Evolutionary conservation across 2,329 filamentous ascomycete species (phyloP).

Genomic region (Cladobotryum protrusum): DNA sequence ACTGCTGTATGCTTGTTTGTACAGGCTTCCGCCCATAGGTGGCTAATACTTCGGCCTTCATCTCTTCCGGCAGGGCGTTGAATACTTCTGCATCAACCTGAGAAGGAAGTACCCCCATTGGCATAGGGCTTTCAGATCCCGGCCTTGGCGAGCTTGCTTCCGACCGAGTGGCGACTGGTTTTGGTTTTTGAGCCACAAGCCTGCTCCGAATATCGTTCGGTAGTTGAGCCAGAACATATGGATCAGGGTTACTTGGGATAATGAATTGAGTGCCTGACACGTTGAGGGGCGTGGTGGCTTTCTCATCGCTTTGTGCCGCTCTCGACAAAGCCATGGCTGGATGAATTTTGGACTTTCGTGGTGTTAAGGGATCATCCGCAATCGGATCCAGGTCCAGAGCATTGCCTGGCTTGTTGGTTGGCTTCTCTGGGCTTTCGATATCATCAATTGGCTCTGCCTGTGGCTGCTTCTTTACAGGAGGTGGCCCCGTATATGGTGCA

Average conservation of each 20-base stretch:
- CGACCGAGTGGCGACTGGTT: conserved; percentile 14
- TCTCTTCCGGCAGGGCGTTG: conserved; percentile 73
- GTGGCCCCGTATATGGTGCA: conserved; percentile 42
- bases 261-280: conserved; percentile 86
- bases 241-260: conserved; percentile 76
- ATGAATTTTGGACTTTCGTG: conserved; percentile 46
- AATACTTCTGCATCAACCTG: conserved; percentile 84
- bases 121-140: conserved; percentile 36
- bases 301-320: conserved; percentile 42
- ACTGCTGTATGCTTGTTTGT: conserved; percentile 38
- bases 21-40: conserved; percentile 50
- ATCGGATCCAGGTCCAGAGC: conserved; percentile 44
- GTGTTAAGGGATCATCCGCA: conserved; percentile 48
- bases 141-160: conserved; percentile 24
- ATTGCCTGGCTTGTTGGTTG: conserved; percentile 23
- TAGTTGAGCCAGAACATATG: conserved; percentile 73
- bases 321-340: conserved; percentile 47
- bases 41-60: conserved; percentile 75
- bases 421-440: conserved; percentile 29
- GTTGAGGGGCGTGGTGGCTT: conserved; percentile 66
- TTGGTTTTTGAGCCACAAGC: conserved; percentile 54
- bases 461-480: conserved; percentile 33
- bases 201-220: conserved; percentile 76
- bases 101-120: conserved; percentile 51
- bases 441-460: conserved; percentile 48